These are phyloP conservation scores for Calonectria hongkongensis DNA, from an alignment of 2,329 filamentous ascomycete genomes.

Conservation along the genomic window DNA sequence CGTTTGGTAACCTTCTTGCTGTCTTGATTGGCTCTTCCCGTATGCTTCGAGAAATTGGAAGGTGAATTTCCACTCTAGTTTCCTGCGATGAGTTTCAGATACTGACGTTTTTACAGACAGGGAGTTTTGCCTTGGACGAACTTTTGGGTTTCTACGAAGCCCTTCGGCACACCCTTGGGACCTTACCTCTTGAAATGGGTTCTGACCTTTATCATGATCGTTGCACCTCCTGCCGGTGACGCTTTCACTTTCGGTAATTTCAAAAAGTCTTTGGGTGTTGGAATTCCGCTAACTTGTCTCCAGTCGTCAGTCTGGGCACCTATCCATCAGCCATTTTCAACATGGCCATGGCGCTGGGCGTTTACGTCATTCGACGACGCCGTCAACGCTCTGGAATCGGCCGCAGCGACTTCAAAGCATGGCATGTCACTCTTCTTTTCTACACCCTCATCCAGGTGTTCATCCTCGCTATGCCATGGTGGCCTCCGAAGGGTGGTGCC, in stretches of 20 bases:
- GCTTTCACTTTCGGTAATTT: slow-evolving; percentile 77
- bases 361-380: slow-evolving; percentile 74
- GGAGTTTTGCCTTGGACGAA: slow-evolving; percentile 76
- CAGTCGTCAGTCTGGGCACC: slow-evolving; percentile 74
- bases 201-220: slow-evolving; percentile 75
- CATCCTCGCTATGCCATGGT: slow-evolving; percentile 82
- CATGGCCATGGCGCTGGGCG: slow-evolving; percentile 73
- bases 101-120: slow-evolving; percentile 62
- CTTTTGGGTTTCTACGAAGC: slow-evolving; percentile 76
- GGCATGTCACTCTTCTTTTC: slow-evolving; percentile 75
- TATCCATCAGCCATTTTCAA: slow-evolving; percentile 77
- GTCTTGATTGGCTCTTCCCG: slow-evolving; percentile 73
- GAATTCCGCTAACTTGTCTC: background rate
- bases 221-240: slow-evolving; percentile 77
- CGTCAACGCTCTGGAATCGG: slow-evolving; percentile 71
- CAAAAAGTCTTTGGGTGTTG: too few species aligned
- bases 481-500: slow-evolving; percentile 76
- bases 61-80: slow-evolving; percentile 52
- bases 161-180: slow-evolving; percentile 76
- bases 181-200: slow-evolving; percentile 75
- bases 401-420: slow-evolving; percentile 73
- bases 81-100: background rate
- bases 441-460: slow-evolving; percentile 76
- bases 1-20: slow-evolving; percentile 76
- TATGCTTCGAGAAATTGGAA: slow-evolving; percentile 76